Base-by-base conservation (phyloP, 2,329 filamentous ascomycete genomes). In the Colletotrichum salicis region DNA sequence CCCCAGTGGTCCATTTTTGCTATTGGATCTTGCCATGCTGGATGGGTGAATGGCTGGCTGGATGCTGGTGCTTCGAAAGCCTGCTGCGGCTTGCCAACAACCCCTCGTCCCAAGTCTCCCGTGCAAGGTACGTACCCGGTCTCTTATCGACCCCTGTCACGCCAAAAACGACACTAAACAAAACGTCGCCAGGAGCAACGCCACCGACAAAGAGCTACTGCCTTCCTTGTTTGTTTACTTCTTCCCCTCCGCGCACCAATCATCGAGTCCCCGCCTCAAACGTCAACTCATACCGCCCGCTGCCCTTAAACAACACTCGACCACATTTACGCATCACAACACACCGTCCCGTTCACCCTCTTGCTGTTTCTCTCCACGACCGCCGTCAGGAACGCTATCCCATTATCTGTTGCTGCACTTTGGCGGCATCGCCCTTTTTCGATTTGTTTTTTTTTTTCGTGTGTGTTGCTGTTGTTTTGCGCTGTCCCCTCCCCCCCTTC, bases 191-290 rank as follows among this genome's bases (percentile, higher is more conserved):
- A 71, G 64, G 68, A 73, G 71, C 73, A 74, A 74, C 73, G 64
- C 33, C 58, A 29, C 55, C 67, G 61, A 73, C 66, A 73, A 71
- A 64, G 59, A 73, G 71, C 73, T 69, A 60, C 54, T 69, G 64
- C 54, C 65, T 72, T 67, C 64, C 71, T 71, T 74, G 73, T 74
- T 74, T 74, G 73, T 74, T 74, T 74, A 74, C 71, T 65, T 69
- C 54, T 59, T 37, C 35, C 57, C 29, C 19, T 41, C 71, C 55
- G 73, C 73, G 71, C 71, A 73, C 73, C 73, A 74, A 74, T 74
- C 73, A 74, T 35, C 70, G 57, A 45, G 15, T 58, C 67, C 62
- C 70, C 70, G 56, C 67, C 70, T 70, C 70, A 72, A 72, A 71
- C 70, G 13, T 67, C 70, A 45, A 60, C 45, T 71, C 66, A 62